phyloP scores from a whole-genome alignment of 768 basidiomycete genomes.

The Mycena epipterygia region DNA sequence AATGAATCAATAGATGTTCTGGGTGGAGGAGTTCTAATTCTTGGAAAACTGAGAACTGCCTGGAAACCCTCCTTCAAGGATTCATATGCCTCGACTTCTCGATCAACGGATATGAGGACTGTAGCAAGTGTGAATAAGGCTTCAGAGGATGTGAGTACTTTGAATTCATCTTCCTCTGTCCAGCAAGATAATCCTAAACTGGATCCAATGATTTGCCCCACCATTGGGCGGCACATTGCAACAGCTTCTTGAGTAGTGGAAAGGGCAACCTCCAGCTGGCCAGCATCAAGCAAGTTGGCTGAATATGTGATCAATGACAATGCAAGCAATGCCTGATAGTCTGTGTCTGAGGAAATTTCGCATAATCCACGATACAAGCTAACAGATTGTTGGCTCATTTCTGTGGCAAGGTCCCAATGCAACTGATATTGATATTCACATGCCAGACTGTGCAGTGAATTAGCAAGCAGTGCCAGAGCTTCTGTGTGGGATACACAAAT shows the following conservation, averaged over 20 bases:
- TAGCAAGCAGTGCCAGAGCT: not conserved
- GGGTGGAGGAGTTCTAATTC: not conserved
- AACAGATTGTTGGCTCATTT: too few relatives aligned
- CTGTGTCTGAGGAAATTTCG: too few relatives aligned
- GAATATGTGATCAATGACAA: not conserved
- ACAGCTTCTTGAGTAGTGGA: constrained; percentile 3
- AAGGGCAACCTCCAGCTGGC: too few relatives aligned
- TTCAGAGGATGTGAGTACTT: not conserved
- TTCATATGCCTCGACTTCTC: constrained; percentile 4
- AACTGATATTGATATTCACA: too few relatives aligned
- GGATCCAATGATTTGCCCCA: not conserved
- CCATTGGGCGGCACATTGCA: not conserved
- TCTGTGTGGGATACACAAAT: too few relatives aligned
- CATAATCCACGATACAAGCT: too few relatives aligned
- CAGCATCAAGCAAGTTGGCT: not conserved
- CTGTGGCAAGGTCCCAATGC: too few relatives aligned
- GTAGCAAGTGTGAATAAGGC: too few relatives aligned
- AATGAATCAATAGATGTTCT: not conserved
- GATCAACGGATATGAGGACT: not conserved
- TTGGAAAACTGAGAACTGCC: too few relatives aligned
- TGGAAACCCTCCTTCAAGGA: too few relatives aligned
- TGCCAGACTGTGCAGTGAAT: not conserved
- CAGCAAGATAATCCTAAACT: not conserved
- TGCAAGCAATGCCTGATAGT: too few relatives aligned
- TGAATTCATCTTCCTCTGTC: not conserved